phyloP scores from a whole-genome alignment of 2,329 filamentous ascomycete species.

The Verticillium zaregamsianum region DNA sequence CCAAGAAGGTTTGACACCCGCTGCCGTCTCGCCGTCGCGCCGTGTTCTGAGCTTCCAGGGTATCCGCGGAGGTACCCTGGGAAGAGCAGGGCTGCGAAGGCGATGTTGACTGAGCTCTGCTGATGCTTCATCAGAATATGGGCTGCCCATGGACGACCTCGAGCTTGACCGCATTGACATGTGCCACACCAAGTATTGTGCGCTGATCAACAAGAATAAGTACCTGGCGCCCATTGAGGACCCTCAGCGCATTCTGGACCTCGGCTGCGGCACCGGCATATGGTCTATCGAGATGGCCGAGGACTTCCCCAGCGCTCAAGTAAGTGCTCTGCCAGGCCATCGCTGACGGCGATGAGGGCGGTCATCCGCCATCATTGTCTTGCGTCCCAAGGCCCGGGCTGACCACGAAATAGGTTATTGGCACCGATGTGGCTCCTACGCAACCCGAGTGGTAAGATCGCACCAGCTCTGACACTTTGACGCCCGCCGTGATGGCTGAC shows the following conservation, averaged over 20 bases:
- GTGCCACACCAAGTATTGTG: slow-evolving; percentile 19
- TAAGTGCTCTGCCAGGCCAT: slow-evolving; percentile 17
- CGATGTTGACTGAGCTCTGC: slow-evolving; percentile 1
- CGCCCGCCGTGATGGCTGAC: background rate
- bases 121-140: background rate
- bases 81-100: too few relatives aligned
- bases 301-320: slow-evolving; percentile 46
- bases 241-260: slow-evolving; percentile 33
- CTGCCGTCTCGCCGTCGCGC: too few relatives aligned
- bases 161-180: slow-evolving; percentile 33
- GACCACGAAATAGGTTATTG: slow-evolving; percentile 19
- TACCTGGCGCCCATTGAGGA: background rate
- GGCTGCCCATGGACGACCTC: slow-evolving; percentile 11
- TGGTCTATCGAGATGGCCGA: slow-evolving; percentile 52
- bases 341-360: background rate
- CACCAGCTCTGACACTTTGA: slow-evolving; percentile 12
- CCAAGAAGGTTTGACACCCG: slow-evolving; percentile 10
- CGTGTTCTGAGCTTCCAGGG: too few relatives aligned
- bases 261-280: slow-evolving; percentile 50
- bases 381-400: too few relatives aligned
- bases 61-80: too few relatives aligned
- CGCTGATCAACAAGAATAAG: slow-evolving; percentile 14
- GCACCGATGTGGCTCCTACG: slow-evolving; percentile 34
- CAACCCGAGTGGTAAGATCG: slow-evolving; percentile 27
- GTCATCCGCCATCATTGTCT: too few relatives aligned